These are phyloP conservation scores for Citrus glauca DNA, from an alignment of 345 rosid species.

Conservation along the genomic window DNA sequence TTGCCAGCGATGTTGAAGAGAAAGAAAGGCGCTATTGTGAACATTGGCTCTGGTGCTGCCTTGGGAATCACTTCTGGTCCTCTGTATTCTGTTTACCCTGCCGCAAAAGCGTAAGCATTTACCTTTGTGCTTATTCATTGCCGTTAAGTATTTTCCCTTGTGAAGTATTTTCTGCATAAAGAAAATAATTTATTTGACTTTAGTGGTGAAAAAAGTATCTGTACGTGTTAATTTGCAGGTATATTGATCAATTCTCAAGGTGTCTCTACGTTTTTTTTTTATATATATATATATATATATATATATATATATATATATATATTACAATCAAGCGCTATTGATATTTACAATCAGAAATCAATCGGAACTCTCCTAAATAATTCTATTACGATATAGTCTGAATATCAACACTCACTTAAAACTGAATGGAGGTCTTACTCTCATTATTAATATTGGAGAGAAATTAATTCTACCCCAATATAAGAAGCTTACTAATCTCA, in stretches of 20 bases:
- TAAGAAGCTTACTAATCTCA: fast-evolving
- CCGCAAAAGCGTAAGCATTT: conserved; percentile 44
- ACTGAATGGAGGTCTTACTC: too few relatives aligned
- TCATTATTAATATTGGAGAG: too few relatives aligned
- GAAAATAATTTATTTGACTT: background rate
- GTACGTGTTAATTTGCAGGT: conserved; percentile 21
- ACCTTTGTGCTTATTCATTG: background rate
- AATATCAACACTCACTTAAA: too few relatives aligned
- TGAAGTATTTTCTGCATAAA: background rate
- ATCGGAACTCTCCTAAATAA: too few relatives aligned
- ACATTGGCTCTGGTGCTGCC: conserved; percentile 47
- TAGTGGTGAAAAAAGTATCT: background rate
- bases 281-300: too few relatives aligned
- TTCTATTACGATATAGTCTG: fast-evolving
- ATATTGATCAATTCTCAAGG: conserved; percentile 39
- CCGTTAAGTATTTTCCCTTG: background rate
- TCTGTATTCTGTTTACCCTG: conserved; percentile 26
- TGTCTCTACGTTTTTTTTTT: background rate
- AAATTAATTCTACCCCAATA: fast-evolving
- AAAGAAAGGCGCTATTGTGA: conserved; percentile 47
- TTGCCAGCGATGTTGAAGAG: conserved; percentile 39
- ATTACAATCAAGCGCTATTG: too few relatives aligned
- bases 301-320: too few relatives aligned
- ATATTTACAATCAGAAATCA: too few relatives aligned
- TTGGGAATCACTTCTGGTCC: conserved; percentile 30